Conservation (phyloP, 2,329 filamentous ascomycete genomes). For the Clonostachys chloroleuca region DNA sequence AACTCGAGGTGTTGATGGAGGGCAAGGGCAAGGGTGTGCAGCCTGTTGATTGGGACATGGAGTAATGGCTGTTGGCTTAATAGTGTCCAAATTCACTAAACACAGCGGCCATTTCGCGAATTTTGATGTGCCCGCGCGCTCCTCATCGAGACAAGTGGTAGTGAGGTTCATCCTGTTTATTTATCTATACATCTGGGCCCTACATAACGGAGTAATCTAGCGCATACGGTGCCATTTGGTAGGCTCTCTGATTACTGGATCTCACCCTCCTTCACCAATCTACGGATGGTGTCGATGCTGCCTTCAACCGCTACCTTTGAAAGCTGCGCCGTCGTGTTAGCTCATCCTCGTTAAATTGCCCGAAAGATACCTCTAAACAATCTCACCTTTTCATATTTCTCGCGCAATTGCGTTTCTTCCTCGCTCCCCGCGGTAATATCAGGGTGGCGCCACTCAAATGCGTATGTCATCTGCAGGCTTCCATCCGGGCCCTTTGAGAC, state of each 20-base stretch:
- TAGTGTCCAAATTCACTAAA: no score
- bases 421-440: constrained; percentile 16
- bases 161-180: no score
- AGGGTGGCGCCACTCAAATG: constrained; percentile 26
- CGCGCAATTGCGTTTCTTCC: constrained; percentile 13
- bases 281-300: constrained; percentile 9
- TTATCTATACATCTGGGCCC: no score
- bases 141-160: no score
- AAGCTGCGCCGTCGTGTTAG: constrained; percentile 2
- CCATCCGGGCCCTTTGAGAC: constrained; percentile 19
- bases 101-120: no score
- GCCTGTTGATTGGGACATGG: constrained; percentile 38
- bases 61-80: constrained; percentile 5
- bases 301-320: constrained; percentile 8
- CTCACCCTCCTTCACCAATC: constrained; percentile 3
- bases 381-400: constrained; percentile 11
- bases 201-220: no score
- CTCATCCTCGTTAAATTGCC: background rate
- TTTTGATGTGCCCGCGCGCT: no score
- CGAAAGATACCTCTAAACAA: background rate
- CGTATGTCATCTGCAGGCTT: constrained; percentile 24
- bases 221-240: no score
- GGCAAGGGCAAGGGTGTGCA: constrained; percentile 28
- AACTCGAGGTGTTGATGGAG: constrained; percentile 48
- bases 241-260: background rate